Base-by-base conservation (phyloP, 208 protist genomes). In the Acanthamoeba lenticulata region DNA sequence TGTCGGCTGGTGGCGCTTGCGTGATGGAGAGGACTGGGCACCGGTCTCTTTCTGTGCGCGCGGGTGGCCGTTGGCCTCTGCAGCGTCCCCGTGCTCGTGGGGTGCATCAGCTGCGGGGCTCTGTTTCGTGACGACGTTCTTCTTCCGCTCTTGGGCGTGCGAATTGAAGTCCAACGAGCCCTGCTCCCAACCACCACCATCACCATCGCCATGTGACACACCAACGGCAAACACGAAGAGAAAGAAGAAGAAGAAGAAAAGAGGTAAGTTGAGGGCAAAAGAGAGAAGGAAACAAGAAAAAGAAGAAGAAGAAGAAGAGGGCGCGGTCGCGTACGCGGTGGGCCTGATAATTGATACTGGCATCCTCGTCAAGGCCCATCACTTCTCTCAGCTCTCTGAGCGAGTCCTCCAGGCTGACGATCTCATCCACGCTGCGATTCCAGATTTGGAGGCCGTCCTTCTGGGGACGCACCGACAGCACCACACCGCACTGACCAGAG, bases 131-230 rank as follows among this genome's bases (percentile, higher is more conserved):
- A n/a, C 21, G 36, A n/a, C 13, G 29, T 60, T 52, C 38, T 47
- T 57, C 42, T 40, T 49, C 29, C 32, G 27, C 49, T 69, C 85
- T 29, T 32, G 49, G 32, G 67, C 38, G 32, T 69, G 49, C 21
- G 34, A 44, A 29, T 67, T 91, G 55, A 91, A 91, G 42, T 91
- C 49, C 49, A 91, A 36, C 32, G 49, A 91, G 2, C 85, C 85
- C 49, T 91, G 42, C 2, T 11, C 9, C 21, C 79, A 7, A 55
- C 47, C n/a, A 19, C 19, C 19, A 19, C 19, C 19, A 19, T 57
- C 19, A 19, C 19, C 19, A 57, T 24, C 19, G 9, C 19, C 19
- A 57, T 57, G 9, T 57, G 49, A 57, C 49, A 24, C 49, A 9
- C 9, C 9, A 57, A 19, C 9, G 49, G 49, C 49, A 57, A 19